phyloP scores from a whole-genome alignment of 2,329 filamentous ascomycete genomes.

The Penicillium sp. region DNA sequence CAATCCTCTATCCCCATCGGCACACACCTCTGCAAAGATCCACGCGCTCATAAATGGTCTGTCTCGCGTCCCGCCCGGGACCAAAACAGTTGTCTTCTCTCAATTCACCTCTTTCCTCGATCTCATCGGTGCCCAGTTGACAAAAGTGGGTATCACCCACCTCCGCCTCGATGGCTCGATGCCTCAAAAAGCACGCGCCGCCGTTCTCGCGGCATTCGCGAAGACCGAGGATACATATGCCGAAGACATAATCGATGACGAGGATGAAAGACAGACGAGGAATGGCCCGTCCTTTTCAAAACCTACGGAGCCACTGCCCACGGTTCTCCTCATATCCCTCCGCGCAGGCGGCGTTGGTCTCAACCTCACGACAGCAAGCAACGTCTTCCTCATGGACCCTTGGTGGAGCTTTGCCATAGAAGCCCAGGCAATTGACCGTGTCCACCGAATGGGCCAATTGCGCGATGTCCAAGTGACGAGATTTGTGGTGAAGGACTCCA shows the following conservation, averaged over 20 bases:
- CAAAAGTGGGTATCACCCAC: constrained; percentile 68
- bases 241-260: constrained; percentile 35
- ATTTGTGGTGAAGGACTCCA: constrained; percentile 68
- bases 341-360: constrained; percentile 90
- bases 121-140: constrained; percentile 79
- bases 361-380: constrained; percentile 82
- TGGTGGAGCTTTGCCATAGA: constrained; percentile 99
- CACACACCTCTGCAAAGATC: constrained; percentile 75
- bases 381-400: constrained; percentile 99
- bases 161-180: constrained; percentile 92
- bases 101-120: constrained; percentile 97
- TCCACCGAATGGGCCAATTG: constrained; percentile 94
- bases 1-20: constrained; percentile 60
- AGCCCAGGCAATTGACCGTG: constrained; percentile 93
- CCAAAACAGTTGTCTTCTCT: constrained; percentile 91
- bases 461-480: constrained; percentile 80
- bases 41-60: constrained; percentile 74
- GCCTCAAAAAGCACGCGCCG: constrained; percentile 77
- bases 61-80: constrained; percentile 64
- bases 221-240: constrained; percentile 37
- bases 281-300: neutral
- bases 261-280: constrained; percentile 26
- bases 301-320: constrained; percentile 22
- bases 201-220: constrained; percentile 72
- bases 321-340: constrained; percentile 76